Conservation (phyloP, 2,329 filamentous ascomycete genomes). For the Cercospora janseana region DNA sequence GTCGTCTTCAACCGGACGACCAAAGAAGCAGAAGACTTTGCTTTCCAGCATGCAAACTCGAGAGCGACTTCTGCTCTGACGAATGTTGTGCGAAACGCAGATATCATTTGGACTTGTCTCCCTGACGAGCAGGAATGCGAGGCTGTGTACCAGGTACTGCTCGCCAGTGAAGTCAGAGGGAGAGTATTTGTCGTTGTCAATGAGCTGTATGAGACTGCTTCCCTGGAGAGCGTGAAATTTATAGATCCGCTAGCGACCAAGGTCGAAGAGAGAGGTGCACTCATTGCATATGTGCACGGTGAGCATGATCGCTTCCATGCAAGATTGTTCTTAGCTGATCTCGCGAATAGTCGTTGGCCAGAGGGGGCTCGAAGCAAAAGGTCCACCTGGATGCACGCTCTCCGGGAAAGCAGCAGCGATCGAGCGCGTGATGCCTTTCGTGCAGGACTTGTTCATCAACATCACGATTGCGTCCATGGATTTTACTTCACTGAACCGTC, state of each 20-base stretch:
- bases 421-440: not conserved
- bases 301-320: no score
- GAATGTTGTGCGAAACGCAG: not conserved
- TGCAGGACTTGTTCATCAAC: not conserved
- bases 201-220: not conserved
- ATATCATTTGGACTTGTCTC: slow-evolving; percentile 2
- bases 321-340: no score
- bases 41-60: slow-evolving; percentile 4
- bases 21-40: not conserved
- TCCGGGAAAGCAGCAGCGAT: not conserved
- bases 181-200: not conserved
- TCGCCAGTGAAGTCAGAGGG: slow-evolving; percentile 2
- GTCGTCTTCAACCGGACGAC: slow-evolving; percentile 3
- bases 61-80: slow-evolving; percentile 3
- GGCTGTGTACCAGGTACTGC: slow-evolving; percentile 1
- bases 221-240: not conserved
- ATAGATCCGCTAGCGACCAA: not conserved
- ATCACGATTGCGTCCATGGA: not conserved
- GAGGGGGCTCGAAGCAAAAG: not conserved
- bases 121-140: not conserved
- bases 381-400: not conserved
- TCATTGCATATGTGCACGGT: not conserved
- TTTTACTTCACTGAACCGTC: no score
- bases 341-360: not conserved
- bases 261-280: not conserved